Evolutionary conservation across 2,329 filamentous ascomycete species (phyloP), one percentile per base, ranked within the genome.

Genomic region (Ceratocystis huliohia): DNA sequence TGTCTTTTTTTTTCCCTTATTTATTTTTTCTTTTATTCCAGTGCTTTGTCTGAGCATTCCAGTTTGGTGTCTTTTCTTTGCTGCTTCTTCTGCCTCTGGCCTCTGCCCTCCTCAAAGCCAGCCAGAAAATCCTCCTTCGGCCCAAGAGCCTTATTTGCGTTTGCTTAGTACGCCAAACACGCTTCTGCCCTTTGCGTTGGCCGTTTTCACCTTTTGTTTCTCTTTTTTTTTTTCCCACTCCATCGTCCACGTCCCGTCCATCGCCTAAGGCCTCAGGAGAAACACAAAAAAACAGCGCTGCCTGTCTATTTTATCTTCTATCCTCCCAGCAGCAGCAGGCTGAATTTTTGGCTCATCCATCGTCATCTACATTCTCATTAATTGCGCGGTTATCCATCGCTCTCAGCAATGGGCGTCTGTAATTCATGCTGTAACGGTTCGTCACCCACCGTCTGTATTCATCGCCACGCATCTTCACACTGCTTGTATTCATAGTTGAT

Each of bases 381-480:
- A 67, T 67, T 67, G 65, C 65, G 67, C 64, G 46, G 41, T 59
- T 53, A 33, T 59, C 46, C 59, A 20, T 37, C 28, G 50, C 45
- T 25, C 33, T 65, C 56, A 64, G 73, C 77, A 76, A 87, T 87
- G 84, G 84, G 79, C 77, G 82, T 81, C 76, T 80, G 79, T 75
- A 84, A 82, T 70, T 84, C 82, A 70, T 86, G 84, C 78, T 86
- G 83, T 75, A 82, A 81, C 74, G 76, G 76, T 77, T 70, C 57
- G 72, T 68, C 28, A 20, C 20, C 13, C 28, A 20, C 20, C 13
- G 8, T 22, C 48, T 20, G 13, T 53, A 53, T 22, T 25, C 17
- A 41, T 41, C 37, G 37, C 3, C 13, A 41, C 37, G 8, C 48
- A 53, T 25, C 17, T 22, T 10, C 48, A 53, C 20, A 10, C 8